A percentile compares a stretch with the other conserved stretches of the same genome.
These are phyloP conservation scores for Mrakia blollopis DNA, from an alignment of 768 basidiomycete species.

Conservation along the genomic window DNA sequence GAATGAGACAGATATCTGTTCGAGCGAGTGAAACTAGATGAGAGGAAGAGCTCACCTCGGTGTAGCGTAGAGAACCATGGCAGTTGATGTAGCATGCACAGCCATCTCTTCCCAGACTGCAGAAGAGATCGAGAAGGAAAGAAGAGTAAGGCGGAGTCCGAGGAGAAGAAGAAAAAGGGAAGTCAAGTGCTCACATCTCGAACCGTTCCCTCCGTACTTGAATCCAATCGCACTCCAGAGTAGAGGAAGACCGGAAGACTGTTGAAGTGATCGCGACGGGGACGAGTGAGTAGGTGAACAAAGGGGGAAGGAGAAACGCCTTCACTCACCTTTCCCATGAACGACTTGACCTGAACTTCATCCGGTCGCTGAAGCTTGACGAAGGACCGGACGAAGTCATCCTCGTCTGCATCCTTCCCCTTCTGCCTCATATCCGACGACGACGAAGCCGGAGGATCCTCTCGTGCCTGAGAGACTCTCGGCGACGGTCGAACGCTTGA, in stretches of 20 bases:
- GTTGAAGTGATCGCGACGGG: not conserved
- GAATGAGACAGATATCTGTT: too few species aligned
- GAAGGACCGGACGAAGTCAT: constrained; percentile 1
- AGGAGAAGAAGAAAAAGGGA: not conserved
- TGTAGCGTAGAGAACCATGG: too few species aligned
- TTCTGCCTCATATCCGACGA: not conserved
- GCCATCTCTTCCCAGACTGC: too few species aligned
- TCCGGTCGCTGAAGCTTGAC: not conserved
- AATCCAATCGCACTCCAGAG: constrained; percentile 22
- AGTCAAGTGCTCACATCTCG: not conserved
- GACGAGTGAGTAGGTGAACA: not conserved
- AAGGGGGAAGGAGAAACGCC: not conserved
- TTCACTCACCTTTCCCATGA: not conserved
- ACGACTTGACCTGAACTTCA: constrained; percentile 17
- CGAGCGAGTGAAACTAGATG: too few species aligned
- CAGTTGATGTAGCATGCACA: too few species aligned
- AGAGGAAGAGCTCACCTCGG: too few species aligned
- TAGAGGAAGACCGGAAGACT: constrained; percentile 12
- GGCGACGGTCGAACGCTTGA: not conserved
- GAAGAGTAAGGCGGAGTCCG: not conserved
- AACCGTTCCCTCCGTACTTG: constrained; percentile 4
- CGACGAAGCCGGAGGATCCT: not conserved
- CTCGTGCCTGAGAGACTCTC: not conserved
- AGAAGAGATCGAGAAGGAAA: too few species aligned
- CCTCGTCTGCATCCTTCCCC: constrained; percentile 17